Evolutionary conservation across 129 eudicot genomes (phyloP).

Genomic region (Artemisia tridentata): DNA sequence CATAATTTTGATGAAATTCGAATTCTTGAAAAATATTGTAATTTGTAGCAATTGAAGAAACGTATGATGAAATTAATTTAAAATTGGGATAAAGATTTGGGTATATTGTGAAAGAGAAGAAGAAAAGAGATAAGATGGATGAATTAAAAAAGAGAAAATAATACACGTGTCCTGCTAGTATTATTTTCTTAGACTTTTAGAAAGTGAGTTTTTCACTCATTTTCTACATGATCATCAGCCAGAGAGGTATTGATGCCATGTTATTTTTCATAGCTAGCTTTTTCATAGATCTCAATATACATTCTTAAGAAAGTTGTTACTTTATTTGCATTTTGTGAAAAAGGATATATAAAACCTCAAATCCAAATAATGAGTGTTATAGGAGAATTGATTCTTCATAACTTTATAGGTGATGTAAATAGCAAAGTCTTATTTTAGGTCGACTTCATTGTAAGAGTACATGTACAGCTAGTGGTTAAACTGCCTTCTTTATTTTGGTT

Average conservation of each 20-base stretch:
- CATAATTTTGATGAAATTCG: too few species aligned
- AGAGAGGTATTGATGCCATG: constrained; percentile 7
- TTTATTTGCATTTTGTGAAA: constrained; percentile 6
- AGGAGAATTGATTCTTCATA: constrained; percentile 19
- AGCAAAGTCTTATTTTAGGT: neutral
- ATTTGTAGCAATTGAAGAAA: too few species aligned
- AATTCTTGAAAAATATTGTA: too few species aligned
- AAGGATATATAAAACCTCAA: constrained; percentile 15
- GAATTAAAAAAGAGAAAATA: too few species aligned
- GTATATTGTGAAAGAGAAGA: too few species aligned
- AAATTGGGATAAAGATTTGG: too few species aligned
- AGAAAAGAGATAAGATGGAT: too few species aligned
- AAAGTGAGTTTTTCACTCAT: too few species aligned
- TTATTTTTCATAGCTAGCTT: neutral
- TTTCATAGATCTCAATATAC: constrained; percentile 3
- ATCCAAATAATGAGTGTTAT: constrained; percentile 5
- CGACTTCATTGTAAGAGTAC: neutral
- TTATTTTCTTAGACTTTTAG: too few species aligned
- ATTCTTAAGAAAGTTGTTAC: constrained; percentile 1
- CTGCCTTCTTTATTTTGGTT: too few species aligned
- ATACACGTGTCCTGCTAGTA: too few species aligned
- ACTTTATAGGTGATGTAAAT: constrained; percentile 1
- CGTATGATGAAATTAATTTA: too few species aligned
- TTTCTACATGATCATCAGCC: neutral
- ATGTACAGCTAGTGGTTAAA: neutral